Conservation (phyloP, 2,329 filamentous ascomycete species). For the Sordariomycetes sp. region DNA sequence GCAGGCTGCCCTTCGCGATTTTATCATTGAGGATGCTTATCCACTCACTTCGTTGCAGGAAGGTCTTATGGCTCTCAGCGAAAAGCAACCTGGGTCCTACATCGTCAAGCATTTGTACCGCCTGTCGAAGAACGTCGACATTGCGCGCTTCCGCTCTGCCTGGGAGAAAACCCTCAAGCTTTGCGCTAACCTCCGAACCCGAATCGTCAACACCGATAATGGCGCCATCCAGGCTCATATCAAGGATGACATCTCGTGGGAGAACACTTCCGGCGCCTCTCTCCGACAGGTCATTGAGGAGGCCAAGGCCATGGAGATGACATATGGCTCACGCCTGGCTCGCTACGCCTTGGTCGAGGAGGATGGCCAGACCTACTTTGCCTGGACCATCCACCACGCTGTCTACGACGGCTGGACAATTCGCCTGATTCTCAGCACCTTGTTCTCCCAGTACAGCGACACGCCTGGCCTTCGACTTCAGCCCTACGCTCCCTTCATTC, state of each 20-base stretch:
- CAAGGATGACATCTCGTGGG: constrained; percentile 1
- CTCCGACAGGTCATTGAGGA: not conserved
- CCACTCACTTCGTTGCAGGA: constrained; percentile 26
- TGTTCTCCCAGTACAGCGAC: not conserved
- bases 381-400: constrained; percentile 10
- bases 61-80: constrained; percentile 22
- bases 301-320: not conserved
- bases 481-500: constrained; percentile 29
- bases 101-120: constrained; percentile 15
- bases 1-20: not conserved
- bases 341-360: not conserved
- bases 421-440: not conserved
- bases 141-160: constrained; percentile 1
- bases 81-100: constrained; percentile 19
- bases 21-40: constrained; percentile 18
- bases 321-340: not conserved
- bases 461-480: not conserved
- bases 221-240: constrained; percentile 6
- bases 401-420: constrained; percentile 9
- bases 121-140: constrained; percentile 5
- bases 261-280: not conserved
- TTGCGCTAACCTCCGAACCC: constrained; percentile 9
- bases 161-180: constrained; percentile 2
- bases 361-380: constrained; percentile 2
- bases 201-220: constrained; percentile 9